Evolutionary conservation across 371 early-diverging fungal species (phyloP).

Genomic region (Zopfochytrium polystomum): DNA sequence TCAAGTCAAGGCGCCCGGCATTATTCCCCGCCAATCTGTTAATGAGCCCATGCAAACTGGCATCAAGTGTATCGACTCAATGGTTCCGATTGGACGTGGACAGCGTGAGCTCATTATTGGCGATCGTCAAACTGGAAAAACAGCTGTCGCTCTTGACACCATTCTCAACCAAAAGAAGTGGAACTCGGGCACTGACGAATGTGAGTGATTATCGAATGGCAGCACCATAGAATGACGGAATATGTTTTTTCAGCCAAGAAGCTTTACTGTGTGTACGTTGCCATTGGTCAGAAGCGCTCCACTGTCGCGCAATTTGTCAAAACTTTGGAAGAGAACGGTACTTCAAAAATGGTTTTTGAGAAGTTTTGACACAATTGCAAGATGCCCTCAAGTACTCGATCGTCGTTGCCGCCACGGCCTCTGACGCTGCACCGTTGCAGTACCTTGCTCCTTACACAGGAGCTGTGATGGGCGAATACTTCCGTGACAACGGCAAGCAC

Average conservation of each 20-base stretch:
- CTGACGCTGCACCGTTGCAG: constrained; percentile 93
- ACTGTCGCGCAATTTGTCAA: constrained; percentile 96
- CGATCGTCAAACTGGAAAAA: constrained; percentile 97
- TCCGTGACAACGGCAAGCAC: constrained; percentile 97
- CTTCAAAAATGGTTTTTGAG: constrained; percentile 18
- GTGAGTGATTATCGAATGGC: no score
- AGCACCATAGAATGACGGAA: no score
- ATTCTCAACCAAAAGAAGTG: constrained; percentile 96
- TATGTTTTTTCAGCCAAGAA: no score
- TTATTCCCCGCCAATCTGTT: constrained; percentile 94
- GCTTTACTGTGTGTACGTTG: constrained; percentile 96
- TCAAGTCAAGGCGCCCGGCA: constrained; percentile 96
- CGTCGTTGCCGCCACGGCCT: constrained; percentile 94
- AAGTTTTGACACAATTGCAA: constrained; percentile 18
- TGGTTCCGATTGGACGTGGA: constrained; percentile 97
- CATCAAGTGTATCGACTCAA: constrained; percentile 97
- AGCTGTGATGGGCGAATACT: constrained; percentile 94
- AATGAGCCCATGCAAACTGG: constrained; percentile 97
- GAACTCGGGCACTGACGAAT: constrained; percentile 83
- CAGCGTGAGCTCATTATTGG: constrained; percentile 98
- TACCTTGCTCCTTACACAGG: constrained; percentile 95
- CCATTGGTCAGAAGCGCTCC: constrained; percentile 95
- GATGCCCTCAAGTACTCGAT: constrained; percentile 92
- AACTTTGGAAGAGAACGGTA: constrained; percentile 85
- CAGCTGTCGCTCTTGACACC: constrained; percentile 92